Percentiles rank a stretch among this genome's conserved stretches.
Evolutionary conservation across 768 basidiomycete genomes (phyloP).

Genomic region (Lactarius pseudohatsudake): DNA sequence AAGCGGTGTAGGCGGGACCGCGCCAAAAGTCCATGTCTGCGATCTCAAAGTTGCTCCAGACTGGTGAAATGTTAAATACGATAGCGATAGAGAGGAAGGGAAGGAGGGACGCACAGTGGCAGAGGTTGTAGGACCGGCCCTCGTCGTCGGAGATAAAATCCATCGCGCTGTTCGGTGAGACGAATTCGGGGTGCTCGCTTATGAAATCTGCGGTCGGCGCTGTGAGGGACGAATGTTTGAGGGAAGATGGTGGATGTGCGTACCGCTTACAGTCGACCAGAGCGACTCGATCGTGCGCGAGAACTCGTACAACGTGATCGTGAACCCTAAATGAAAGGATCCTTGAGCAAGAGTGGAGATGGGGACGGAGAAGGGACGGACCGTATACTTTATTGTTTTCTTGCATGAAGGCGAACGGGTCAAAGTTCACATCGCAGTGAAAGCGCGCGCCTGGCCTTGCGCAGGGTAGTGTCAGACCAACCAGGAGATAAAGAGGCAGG

Average conservation of each 20-base stretch:
- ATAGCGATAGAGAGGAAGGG: background rate
- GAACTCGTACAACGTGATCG: conserved; percentile 76
- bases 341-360: background rate
- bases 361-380: conserved; percentile 26
- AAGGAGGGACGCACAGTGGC: conserved; percentile 53
- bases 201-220: conserved; percentile 59
- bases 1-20: conserved; percentile 75
- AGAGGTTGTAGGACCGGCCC: conserved; percentile 71
- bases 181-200: conserved; percentile 54
- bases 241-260: background rate
- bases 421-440: conserved; percentile 69
- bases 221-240: background rate
- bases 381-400: conserved; percentile 83
- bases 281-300: conserved; percentile 76
- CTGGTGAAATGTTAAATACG: conserved; percentile 39
- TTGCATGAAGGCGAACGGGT: conserved; percentile 77
- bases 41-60: conserved; percentile 96
- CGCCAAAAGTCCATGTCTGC: conserved; percentile 84
- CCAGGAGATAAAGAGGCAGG: background rate
- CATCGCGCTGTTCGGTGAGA: conserved; percentile 68
- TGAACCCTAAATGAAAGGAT: conserved; percentile 54
- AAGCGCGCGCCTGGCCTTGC: conserved; percentile 71
- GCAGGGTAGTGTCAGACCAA: conserved; percentile 2
- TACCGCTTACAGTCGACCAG: conserved; percentile 74
- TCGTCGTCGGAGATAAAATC: conserved; percentile 68